phyloP scores from a whole-genome alignment of 306 rosid species.

The Malus sylvestris region DNA sequence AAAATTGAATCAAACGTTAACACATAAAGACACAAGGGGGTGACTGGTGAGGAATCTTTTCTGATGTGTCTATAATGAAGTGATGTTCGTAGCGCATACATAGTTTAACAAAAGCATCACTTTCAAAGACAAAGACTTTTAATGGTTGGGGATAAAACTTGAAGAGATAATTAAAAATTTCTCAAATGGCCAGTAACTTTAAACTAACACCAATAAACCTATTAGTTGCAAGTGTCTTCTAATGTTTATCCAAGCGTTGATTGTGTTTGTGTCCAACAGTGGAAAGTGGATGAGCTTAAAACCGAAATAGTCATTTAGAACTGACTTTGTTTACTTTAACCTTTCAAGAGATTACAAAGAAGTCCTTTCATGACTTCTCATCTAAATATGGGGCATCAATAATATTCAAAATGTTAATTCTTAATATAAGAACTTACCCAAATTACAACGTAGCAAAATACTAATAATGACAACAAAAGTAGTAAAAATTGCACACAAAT shows the following conservation, averaged over 20 bases:
- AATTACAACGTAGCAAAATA: not conserved
- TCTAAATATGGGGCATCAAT: not conserved
- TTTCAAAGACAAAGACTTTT: not conserved
- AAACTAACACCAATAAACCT: not conserved
- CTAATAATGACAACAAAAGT: not conserved
- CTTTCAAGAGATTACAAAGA: not conserved
- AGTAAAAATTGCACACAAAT: not conserved
- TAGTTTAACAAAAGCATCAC: not conserved
- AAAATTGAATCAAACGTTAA: conserved; percentile 2
- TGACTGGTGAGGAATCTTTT: not conserved
- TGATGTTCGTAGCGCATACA: not conserved
- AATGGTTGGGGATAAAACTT: not conserved
- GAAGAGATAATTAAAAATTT: not conserved
- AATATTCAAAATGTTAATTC: not conserved
- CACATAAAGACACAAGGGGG: not conserved
- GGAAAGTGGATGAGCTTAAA: not conserved
- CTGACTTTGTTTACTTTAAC: not conserved
- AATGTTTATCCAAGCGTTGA: not conserved
- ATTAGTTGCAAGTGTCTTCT: not conserved
- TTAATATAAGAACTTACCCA: too few species aligned
- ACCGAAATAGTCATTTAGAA: not conserved
- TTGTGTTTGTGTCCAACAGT: not conserved
- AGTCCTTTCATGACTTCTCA: not conserved
- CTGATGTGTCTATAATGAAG: not conserved
- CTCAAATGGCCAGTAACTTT: not conserved